phyloP scores from a whole-genome alignment of 495 filamentous ascomycete genomes.

The Penicillium soppii region DNA sequence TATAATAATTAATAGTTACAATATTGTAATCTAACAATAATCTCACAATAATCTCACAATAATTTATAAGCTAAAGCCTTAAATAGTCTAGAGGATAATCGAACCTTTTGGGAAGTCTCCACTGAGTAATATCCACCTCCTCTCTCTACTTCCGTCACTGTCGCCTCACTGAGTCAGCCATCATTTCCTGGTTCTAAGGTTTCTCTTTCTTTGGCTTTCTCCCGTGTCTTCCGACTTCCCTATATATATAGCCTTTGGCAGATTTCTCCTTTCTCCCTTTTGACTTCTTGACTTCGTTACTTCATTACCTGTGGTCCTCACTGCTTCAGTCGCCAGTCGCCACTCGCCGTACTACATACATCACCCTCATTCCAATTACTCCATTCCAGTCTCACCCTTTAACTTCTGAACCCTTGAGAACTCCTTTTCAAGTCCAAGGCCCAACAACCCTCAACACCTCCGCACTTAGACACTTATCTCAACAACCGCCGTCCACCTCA shows the following conservation, averaged over 20 bases:
- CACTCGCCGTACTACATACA: conserved; percentile 39
- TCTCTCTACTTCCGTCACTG: conserved; percentile 26
- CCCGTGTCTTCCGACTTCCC: conserved; percentile 28
- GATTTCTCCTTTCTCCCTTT: conserved; percentile 13
- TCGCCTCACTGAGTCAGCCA: conserved; percentile 27
- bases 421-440: too few species aligned
- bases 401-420: too few species aligned
- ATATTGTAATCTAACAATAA: too few species aligned
- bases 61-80: neutral
- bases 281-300: conserved; percentile 31
- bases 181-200: conserved; percentile 20
- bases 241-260: conserved; percentile 2
- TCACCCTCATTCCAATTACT: conserved; percentile 31
- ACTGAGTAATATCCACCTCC: conserved; percentile 13
- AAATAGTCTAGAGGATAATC: conserved; percentile 10
- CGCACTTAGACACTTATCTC: conserved; percentile 20
- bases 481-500: neutral
- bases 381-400: conserved; percentile 19
- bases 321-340: too few species aligned
- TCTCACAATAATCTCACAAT: too few species aligned
- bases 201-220: conserved; percentile 23
- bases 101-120: conserved; percentile 23
- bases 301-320: conserved; percentile 30
- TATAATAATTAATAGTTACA: too few species aligned
- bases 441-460: conserved; percentile 10